Evolutionary conservation across 164 flowering plant genomes (phyloP).

Genomic region (Vitis amurensis): DNA sequence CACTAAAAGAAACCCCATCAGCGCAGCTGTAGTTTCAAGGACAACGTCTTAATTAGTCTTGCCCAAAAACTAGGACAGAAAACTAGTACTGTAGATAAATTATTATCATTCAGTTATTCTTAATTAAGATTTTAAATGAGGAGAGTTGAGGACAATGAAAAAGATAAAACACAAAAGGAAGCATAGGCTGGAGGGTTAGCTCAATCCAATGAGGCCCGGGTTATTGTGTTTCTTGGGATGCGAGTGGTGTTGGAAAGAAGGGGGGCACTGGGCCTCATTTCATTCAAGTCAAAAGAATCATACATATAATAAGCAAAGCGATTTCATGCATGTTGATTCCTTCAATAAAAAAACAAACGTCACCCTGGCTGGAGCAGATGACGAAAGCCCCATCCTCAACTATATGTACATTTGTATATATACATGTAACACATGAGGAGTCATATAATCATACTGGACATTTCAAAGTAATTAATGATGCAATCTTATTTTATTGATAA

Average conservation of each 20-base stretch:
- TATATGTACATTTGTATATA: not conserved
- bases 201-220: not conserved
- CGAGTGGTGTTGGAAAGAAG: constrained; percentile 10
- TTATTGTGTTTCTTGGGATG: constrained; percentile 5
- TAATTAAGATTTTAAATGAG: no score
- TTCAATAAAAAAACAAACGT: constrained; percentile 19
- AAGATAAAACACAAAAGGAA: not conserved
- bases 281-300: constrained; percentile 3
- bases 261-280: constrained; percentile 5
- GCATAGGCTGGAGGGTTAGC: not conserved
- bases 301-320: not conserved
- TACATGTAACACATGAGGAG: no score
- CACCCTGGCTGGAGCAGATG: constrained; percentile 22
- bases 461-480: not conserved
- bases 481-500: not conserved
- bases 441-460: not conserved
- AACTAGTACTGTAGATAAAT: no score
- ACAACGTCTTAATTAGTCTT: no score
- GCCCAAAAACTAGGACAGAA: no score
- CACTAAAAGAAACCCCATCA: no score
- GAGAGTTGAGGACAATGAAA: not conserved
- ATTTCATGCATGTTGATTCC: not conserved
- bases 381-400: constrained; percentile 14
- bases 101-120: no score
- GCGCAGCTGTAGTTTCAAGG: no score